Percentiles rank a stretch among this genome's conserved stretches.
Evolutionary conservation across 164 flowering plant genomes (phyloP).

Genomic region (Chimonanthus praecox): DNA sequence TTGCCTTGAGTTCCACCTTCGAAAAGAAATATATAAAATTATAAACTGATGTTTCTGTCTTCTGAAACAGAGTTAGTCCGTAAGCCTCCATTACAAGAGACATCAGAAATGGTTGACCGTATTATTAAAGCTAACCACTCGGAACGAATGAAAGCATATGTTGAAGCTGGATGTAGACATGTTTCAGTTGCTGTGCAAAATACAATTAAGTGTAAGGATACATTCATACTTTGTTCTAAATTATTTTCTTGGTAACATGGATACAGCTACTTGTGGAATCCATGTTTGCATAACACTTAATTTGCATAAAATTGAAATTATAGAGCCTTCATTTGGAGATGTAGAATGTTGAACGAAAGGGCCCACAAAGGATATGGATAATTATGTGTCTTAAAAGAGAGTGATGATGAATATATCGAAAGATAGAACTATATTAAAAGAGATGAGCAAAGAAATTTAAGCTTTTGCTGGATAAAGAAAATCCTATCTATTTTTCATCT

Average conservation of each 20-base stretch:
- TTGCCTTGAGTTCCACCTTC: background rate
- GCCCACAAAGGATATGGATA: too few relatives aligned
- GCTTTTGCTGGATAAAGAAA: too few relatives aligned
- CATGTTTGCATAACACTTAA: background rate
- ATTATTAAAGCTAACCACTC: constrained; percentile 46
- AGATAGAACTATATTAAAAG: too few relatives aligned
- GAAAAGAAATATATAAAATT: background rate
- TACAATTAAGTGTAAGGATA: constrained; percentile 50
- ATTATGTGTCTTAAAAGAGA: too few relatives aligned
- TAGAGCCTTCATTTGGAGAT: too few relatives aligned
- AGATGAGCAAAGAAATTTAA: too few relatives aligned
- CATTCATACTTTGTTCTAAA: background rate
- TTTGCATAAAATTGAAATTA: background rate
- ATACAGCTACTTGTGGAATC: background rate
- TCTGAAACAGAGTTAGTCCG: constrained; percentile 40
- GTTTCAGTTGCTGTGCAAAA: constrained; percentile 31
- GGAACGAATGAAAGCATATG: constrained; percentile 42
- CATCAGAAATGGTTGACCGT: constrained; percentile 36
- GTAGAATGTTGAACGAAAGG: too few relatives aligned
- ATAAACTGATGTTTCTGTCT: background rate
- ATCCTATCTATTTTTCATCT: too few relatives aligned
- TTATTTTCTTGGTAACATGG: background rate
- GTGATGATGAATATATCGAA: too few relatives aligned
- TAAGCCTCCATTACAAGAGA: constrained; percentile 38
- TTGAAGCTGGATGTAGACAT: constrained; percentile 45